phyloP scores from a whole-genome alignment of 23 red algal genomes.

The Gracilaria gracilis region DNA sequence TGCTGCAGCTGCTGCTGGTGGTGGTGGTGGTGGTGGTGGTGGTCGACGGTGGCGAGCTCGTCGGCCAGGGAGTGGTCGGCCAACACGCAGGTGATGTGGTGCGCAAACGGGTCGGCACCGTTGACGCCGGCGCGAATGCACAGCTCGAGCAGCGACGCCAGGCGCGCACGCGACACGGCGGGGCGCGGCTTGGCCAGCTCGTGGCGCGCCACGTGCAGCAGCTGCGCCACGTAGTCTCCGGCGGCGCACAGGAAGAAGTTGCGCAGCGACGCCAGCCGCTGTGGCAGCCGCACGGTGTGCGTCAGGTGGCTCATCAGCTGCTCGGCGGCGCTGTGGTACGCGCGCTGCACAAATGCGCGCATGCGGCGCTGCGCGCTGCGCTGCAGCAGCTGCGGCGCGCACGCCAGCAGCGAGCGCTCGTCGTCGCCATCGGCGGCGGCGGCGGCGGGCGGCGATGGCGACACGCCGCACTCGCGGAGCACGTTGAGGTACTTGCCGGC shows the following conservation, averaged over 20 bases:
- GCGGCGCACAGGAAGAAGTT: constrained; percentile 60
- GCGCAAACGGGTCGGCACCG: constrained; percentile 5
- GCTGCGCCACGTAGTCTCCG: constrained; percentile 64
- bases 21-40: not conserved
- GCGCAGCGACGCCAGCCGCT: constrained; percentile 57
- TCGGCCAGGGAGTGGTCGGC: constrained; percentile 44
- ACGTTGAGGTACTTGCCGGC: constrained; percentile 85
- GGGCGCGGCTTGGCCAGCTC: constrained; percentile 63
- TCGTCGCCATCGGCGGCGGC: not conserved
- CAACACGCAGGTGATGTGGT: constrained; percentile 35
- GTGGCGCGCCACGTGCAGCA: constrained; percentile 63
- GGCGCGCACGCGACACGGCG: constrained; percentile 40
- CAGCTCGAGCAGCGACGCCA: constrained; percentile 69
- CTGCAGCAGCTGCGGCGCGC: not conserved
- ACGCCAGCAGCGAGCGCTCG: not conserved
- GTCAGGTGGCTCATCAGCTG: constrained; percentile 57
- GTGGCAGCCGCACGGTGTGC: constrained; percentile 22
- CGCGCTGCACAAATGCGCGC: constrained; percentile 6
- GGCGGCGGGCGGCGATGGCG: not conserved
- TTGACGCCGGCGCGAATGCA: constrained; percentile 49
- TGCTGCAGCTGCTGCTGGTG: too few species aligned
- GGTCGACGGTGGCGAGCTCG: constrained; percentile 37
- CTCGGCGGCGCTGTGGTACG: constrained; percentile 30
- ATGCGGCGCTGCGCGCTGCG: constrained; percentile 35
- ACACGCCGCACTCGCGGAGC: constrained; percentile 61